Evolutionary conservation across 495 filamentous ascomycete genomes (phyloP).

Genomic region (Penicillium bialowiezense): DNA sequence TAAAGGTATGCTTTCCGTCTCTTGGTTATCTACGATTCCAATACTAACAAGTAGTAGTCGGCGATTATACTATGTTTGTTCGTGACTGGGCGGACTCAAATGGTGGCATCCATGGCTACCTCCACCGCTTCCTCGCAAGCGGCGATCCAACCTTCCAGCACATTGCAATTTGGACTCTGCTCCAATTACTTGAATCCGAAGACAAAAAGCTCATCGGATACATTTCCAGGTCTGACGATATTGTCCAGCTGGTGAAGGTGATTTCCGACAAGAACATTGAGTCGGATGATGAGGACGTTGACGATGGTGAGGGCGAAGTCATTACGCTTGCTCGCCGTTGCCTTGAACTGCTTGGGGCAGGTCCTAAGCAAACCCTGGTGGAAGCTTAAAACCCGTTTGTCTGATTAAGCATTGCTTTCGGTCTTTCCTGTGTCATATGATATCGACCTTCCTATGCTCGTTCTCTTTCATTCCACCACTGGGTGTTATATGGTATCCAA

Average conservation of each 20-base stretch:
- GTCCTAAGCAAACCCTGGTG: constrained; percentile 52
- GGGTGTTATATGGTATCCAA: constrained; percentile 39
- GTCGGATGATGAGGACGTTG: constrained; percentile 82
- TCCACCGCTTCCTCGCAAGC: constrained; percentile 86
- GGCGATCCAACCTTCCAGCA: constrained; percentile 98
- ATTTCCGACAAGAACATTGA: constrained; percentile 90
- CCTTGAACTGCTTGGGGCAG: constrained; percentile 76
- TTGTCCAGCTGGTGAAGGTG: constrained; percentile 83
- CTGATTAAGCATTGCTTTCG: constrained; percentile 14
- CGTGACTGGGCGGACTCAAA: constrained; percentile 89
- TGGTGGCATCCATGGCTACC: constrained; percentile 92
- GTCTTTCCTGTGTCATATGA: constrained; percentile 10
- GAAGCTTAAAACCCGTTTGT: constrained; percentile 42
- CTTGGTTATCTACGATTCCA: not conserved
- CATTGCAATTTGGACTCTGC: constrained; percentile 96
- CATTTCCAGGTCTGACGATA: constrained; percentile 81
- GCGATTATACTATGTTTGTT: constrained; percentile 94
- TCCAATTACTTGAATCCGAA: constrained; percentile 92
- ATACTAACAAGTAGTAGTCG: constrained; percentile 56
- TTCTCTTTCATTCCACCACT: constrained; percentile 9
- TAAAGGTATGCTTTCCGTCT: constrained; percentile 63
- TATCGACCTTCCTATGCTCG: constrained; percentile 8
- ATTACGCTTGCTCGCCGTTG: constrained; percentile 87
- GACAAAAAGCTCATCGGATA: constrained; percentile 79
- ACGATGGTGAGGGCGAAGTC: constrained; percentile 93